Evolutionary conservation across 352 stramenopile species (phyloP), one percentile per base, ranked within the genome.

Genomic region (Phytopythium cucurbitacearum): DNA sequence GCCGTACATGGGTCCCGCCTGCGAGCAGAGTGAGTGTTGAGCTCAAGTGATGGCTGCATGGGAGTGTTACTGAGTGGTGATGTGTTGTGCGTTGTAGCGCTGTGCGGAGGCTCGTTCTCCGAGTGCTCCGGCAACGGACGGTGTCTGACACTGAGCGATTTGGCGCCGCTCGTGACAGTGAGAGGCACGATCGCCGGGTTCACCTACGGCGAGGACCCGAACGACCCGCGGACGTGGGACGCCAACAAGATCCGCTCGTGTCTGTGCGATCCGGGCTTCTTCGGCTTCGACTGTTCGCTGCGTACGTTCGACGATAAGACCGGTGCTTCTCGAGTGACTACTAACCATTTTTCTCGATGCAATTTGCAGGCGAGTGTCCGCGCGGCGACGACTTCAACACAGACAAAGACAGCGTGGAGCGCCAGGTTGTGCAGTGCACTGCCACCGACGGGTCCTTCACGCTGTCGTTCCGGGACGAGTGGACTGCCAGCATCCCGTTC

Each of bases 51-150:
- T 28, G 21, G 21, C 2, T 28, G 21, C 21, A 28, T 2, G 21
- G 21, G 21, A 28, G 2, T 28, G 21, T 28, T 2, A 28, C 21
- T 28, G 21, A 28, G 5, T 49, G 33, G 10, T 39, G 44, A 4
- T 40, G 38, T 21, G 45, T 12, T 33, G 33, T 10, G 5, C 11
- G 4, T 47, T 34, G n/a, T 34, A 48, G 39, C 48, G 39, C 49
- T 48, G 38, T 7, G 50, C 53, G 54, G 73, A 50, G 70, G 72
- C 0, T 47, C 59, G 0, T 58, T 52, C 0, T 53, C 60, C 21
- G 74, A 86, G 50, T 93, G 85, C 60, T 90, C 78, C 3, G 86
- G 74, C 13, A 85, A 92, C 43, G 89, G 86, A 0, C 69, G 75
- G 35, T 97, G 89, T 40, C 58, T 93, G 32, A 80, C 69, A 2